Evolutionary conservation across 441 rosid species (phyloP).

Genomic region (Manihot esculenta): DNA sequence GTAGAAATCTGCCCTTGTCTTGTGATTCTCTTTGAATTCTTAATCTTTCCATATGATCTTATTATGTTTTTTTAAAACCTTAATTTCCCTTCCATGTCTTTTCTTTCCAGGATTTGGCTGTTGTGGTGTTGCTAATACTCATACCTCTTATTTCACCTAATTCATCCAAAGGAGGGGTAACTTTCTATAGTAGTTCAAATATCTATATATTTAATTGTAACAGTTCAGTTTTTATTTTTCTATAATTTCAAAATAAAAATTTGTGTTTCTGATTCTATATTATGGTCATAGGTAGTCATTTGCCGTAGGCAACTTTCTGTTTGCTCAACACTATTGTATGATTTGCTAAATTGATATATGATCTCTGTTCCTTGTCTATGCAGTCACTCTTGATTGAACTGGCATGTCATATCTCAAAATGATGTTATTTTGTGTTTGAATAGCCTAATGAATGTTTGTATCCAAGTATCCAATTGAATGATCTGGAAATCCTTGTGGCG

Average conservation of each 20-base stretch:
- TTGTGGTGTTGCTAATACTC: conserved; percentile 92
- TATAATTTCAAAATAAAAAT: not conserved
- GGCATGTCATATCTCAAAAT: conserved; percentile 3
- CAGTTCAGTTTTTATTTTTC: conserved; percentile 17
- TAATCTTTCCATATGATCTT: conserved; percentile 18
- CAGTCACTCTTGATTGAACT: not conserved
- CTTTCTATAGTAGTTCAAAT: conserved; percentile 24
- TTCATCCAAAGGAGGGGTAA: conserved; percentile 99
- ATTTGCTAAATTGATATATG: not conserved
- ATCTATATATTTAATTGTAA: conserved; percentile 16
- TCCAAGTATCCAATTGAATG: not conserved
- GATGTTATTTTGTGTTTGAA: not conserved
- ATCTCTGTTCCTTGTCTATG: not conserved
- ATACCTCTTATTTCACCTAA: conserved; percentile 98
- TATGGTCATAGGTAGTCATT: not conserved
- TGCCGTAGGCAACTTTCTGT: not conserved
- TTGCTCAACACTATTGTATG: not conserved
- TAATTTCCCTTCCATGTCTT: conserved; percentile 16
- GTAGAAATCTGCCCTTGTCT: conserved; percentile 6
- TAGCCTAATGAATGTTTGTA: not conserved
- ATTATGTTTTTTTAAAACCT: conserved; percentile 15
- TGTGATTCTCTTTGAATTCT: conserved; percentile 14
- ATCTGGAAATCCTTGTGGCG: not conserved
- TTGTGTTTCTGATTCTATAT: not conserved
- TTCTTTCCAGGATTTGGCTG: conserved; percentile 90